Evolutionary conservation across 306 rosid genomes (phyloP).

Genomic region (Rosa persica): DNA sequence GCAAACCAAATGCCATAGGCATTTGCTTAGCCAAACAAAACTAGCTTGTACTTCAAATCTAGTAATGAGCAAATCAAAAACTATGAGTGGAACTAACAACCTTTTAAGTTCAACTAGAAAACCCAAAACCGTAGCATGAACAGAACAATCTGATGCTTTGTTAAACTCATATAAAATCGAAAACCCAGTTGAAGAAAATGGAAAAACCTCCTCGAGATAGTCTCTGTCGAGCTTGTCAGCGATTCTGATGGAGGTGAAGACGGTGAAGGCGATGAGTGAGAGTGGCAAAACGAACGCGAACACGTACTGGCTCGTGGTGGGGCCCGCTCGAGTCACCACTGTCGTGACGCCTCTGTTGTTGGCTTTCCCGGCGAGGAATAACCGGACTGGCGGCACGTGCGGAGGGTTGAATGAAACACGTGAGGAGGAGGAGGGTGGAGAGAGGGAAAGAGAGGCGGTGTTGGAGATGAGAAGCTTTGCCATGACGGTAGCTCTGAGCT

Average conservation of each 20-base stretch:
- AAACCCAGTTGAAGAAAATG: background rate
- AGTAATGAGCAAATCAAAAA: background rate
- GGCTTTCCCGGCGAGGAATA: background rate
- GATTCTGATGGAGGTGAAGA: slow-evolving; percentile 54
- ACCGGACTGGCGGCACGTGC: slow-evolving; percentile 20
- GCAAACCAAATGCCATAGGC: background rate
- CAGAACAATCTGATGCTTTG: background rate
- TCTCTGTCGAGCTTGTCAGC: slow-evolving; percentile 66
- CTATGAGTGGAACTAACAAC: background rate
- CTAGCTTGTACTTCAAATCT: background rate
- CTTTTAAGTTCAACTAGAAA: too few relatives aligned
- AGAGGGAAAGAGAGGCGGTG: slow-evolving; percentile 22
- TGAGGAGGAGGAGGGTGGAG: slow-evolving; percentile 14
- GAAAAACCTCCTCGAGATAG: slow-evolving; percentile 67
- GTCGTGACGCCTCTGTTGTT: slow-evolving; percentile 22
- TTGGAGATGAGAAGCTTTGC: slow-evolving; percentile 43
- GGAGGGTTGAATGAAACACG: slow-evolving; percentile 28
- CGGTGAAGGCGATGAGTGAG: slow-evolving; percentile 64
- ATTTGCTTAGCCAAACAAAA: too few relatives aligned
- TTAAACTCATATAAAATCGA: background rate
- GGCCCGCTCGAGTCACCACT: slow-evolving; percentile 62
- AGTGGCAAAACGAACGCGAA: slow-evolving; percentile 66
- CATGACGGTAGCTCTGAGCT: slow-evolving; percentile 36
- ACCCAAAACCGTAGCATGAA: too few relatives aligned
- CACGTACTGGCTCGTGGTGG: slow-evolving; percentile 47